These are phyloP conservation scores for Aspergillus sp. DNA, from an alignment of 2,329 filamentous ascomycete species.

Conservation along the genomic window DNA sequence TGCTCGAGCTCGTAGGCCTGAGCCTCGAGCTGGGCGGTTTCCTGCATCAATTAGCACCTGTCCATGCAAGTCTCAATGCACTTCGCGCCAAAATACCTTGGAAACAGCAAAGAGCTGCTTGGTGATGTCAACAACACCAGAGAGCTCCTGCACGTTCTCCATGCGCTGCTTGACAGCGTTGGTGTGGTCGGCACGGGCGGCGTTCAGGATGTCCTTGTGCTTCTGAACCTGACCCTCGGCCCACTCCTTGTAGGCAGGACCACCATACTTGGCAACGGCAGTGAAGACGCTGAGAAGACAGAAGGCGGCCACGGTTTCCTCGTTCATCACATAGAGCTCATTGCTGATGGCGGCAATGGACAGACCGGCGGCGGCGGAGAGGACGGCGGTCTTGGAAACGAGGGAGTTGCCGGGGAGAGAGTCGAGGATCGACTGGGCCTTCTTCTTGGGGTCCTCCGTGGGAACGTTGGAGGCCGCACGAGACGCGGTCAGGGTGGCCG, in stretches of 20 bases:
- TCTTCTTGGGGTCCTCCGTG: conserved; percentile 87
- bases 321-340: conserved; percentile 99
- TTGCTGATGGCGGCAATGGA: conserved; percentile 96
- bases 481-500: conserved; percentile 64
- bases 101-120: conserved; percentile 97
- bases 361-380: conserved; percentile 87
- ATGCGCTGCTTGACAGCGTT: conserved; percentile 93
- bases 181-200: conserved; percentile 91
- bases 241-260: conserved; percentile 90
- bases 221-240: conserved; percentile 83
- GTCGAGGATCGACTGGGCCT: conserved; percentile 94
- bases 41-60: conserved; percentile 52
- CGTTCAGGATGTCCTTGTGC: conserved; percentile 93
- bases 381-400: conserved; percentile 93
- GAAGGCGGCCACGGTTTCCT: conserved; percentile 93
- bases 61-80: not conserved
- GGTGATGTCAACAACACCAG: conserved; percentile 91
- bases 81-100: conserved; percentile 64
- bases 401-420: conserved; percentile 88
- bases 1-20: conserved; percentile 97
- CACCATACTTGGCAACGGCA: conserved; percentile 88
- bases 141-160: conserved; percentile 90
- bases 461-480: conserved; percentile 77
- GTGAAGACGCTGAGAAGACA: conserved; percentile 91
- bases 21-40: conserved; percentile 94